Base-by-base conservation (phyloP, 441 rosid genomes). In the Populus tomentosa region DNA sequence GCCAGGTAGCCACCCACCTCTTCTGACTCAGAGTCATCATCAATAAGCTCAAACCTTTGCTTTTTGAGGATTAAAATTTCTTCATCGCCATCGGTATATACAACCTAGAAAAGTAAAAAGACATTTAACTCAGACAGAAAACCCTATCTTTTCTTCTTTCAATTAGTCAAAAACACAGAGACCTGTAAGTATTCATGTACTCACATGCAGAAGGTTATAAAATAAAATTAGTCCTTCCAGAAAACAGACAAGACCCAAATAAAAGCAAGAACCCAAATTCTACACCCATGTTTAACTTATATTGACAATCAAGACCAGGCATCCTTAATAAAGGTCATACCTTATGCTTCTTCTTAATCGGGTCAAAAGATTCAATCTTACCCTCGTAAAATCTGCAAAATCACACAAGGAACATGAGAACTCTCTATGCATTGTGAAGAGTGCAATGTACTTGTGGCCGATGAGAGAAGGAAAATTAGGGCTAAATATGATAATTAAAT, bases 311-410 rank as follows among this genome's bases (percentile, higher is more conserved):
- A 68, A 69, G 36, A 56, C 20, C 32, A n/a, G 71, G 74, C 74
- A 70, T 38, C 46, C 36, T 9, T 53, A 30, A 61, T 35, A n/a
- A 65, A 67, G 26, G 73, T 70, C 89, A 88, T 84, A 97, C 99
- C 98, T 77, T 84, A 81, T 97, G 99, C 88, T 30, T 92, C 90
- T 88, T 92, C 82, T 87, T 95, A 67, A 56, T 74, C 62, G 92
- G 36, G 83, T 90, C 90, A 82, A 85, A 97, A 33, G 89, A 88
- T 21, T 84, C 69, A 75, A 97, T 82, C 74, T 81, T 84, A 78
- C 99, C 98, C 46, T 86, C 70, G 71, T 97, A 97, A 83, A 72
- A 97, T 86, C 99, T 97, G 97, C 81, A 82, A 78, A 73, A 72
- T 21, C 32, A 80, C 62, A 50, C 64, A 35, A 80, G 7, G 36